Percentiles rank a stretch among this genome's conserved stretches.
These are phyloP conservation scores for Thelephora aurantiotincta DNA, from an alignment of 768 basidiomycete species.

Conservation along the genomic window DNA sequence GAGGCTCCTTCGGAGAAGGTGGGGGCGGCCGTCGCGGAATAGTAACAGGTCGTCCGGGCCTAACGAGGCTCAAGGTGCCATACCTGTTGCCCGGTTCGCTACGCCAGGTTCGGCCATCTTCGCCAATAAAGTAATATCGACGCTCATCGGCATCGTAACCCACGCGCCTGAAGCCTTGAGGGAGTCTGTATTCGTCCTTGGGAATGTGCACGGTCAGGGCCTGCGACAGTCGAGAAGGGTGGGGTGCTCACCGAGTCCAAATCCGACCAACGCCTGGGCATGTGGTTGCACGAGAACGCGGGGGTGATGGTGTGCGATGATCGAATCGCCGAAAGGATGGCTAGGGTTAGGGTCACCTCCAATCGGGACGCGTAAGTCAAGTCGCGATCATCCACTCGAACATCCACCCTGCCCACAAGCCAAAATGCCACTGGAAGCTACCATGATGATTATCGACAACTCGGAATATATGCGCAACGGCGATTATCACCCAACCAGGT, in stretches of 20 bases:
- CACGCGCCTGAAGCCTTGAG: background rate
- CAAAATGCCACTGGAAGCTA: conserved; percentile 93
- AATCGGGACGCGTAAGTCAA: background rate
- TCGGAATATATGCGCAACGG: conserved; percentile 96
- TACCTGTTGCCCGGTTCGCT: background rate
- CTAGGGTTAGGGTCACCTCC: background rate
- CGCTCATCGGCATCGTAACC: background rate
- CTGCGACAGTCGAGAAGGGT: background rate
- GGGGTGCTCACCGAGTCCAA: background rate
- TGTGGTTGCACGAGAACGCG: background rate
- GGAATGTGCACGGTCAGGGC: background rate
- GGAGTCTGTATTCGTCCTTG: conserved; percentile 1
- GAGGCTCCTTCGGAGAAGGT: background rate
- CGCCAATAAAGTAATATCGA: background rate
- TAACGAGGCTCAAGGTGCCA: background rate
- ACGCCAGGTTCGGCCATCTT: background rate
- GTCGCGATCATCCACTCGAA: background rate
- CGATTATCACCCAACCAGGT: conserved; percentile 77
- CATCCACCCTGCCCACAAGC: conserved; percentile 2
- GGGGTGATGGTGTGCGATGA: too few relatives aligned
- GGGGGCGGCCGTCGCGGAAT: too few relatives aligned
- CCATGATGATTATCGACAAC: conserved; percentile 96
- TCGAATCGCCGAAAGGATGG: background rate
- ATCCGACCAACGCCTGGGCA: background rate
- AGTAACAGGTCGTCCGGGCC: background rate